Percentiles rank a stretch among this genome's conserved stretches.
These are phyloP conservation scores for Nakataea oryzae DNA, from an alignment of 2,329 filamentous ascomycete genomes.

Conservation along the genomic window DNA sequence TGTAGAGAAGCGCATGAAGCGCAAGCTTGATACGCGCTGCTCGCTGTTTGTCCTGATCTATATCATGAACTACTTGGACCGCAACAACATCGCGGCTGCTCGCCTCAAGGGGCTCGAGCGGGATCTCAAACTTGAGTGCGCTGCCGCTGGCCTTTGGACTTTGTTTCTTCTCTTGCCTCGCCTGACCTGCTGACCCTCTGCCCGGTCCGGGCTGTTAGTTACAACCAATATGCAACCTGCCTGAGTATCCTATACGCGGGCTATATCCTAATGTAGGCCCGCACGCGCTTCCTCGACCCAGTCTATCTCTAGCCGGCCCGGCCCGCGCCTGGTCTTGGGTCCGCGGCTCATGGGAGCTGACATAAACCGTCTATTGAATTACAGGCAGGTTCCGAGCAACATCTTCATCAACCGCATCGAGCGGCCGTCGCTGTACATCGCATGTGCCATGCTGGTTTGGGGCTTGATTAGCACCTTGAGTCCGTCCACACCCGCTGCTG, in stretches of 20 bases:
- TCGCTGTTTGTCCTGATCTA: slow-evolving; percentile 8
- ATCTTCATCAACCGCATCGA: slow-evolving; percentile 29
- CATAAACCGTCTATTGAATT: not conserved
- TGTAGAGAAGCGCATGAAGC: slow-evolving; percentile 42
- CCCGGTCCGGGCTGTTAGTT: slow-evolving; percentile 10
- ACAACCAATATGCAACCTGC: slow-evolving; percentile 18
- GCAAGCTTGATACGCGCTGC: slow-evolving; percentile 46
- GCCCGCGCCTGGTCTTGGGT: not conserved
- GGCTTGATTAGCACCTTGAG: slow-evolving; percentile 5
- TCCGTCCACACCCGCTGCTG: not conserved
- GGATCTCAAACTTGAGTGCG: slow-evolving; percentile 28
- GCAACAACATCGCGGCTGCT: slow-evolving; percentile 29
- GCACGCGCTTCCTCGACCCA: no score
- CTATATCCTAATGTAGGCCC: slow-evolving; percentile 15
- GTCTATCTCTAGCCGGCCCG: not conserved
- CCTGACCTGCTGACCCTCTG: not conserved
- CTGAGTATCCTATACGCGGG: slow-evolving; percentile 42
- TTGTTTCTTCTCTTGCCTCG: no score
- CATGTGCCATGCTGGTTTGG: slow-evolving; percentile 6
- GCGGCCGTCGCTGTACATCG: slow-evolving; percentile 8
- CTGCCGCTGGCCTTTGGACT: slow-evolving; percentile 4
- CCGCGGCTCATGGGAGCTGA: not conserved
- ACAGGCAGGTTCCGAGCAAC: slow-evolving; percentile 31
- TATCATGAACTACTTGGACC: slow-evolving; percentile 7
- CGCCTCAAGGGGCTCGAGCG: slow-evolving; percentile 33